Percentiles rank a stretch among this genome's conserved stretches.
Evolutionary conservation across 2,329 filamentous ascomycete genomes (phyloP).

Genomic region (Clonostachys rhizophaga): DNA sequence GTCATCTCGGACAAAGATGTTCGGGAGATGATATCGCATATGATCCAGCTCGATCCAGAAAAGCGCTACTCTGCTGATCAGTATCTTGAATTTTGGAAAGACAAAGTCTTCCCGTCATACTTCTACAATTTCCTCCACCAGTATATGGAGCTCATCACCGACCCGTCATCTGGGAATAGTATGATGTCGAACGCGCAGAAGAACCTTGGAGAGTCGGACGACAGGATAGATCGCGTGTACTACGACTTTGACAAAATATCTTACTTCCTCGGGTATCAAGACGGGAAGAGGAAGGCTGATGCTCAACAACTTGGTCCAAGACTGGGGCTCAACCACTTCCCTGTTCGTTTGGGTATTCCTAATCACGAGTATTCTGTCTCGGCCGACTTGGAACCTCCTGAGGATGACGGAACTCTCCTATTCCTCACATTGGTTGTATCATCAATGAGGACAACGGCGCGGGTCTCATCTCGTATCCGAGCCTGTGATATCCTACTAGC

Average conservation of each 20-base stretch:
- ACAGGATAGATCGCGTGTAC: conserved; percentile 89
- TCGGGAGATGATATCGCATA: conserved; percentile 84
- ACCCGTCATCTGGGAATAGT: conserved; percentile 75
- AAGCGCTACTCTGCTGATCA: conserved; percentile 90
- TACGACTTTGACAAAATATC: conserved; percentile 97
- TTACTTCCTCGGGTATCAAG: conserved; percentile 78
- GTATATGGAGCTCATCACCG: conserved; percentile 94
- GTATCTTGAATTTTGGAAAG: conserved; percentile 87
- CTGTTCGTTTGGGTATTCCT: conserved; percentile 80
- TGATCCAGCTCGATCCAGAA: conserved; percentile 93
- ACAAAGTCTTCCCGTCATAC: conserved; percentile 90
- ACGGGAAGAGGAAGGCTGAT: conserved; percentile 21
- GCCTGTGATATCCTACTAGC: conserved; percentile 90
- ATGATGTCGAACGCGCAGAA: conserved; percentile 60
- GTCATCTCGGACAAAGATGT: conserved; percentile 87
- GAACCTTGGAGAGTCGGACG: conserved; percentile 83
- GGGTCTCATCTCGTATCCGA: conserved; percentile 79
- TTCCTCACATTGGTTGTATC: conserved; percentile 87
- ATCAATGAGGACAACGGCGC: conserved; percentile 82
- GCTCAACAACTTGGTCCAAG: conserved; percentile 19
- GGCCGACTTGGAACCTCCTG: conserved; percentile 52
- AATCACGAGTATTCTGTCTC: conserved; percentile 72
- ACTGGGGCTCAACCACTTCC: conserved; percentile 62
- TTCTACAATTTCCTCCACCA: conserved; percentile 98
- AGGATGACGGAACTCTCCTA: conserved; percentile 87